Conservation (phyloP, 345 rosid species). For the Cardamine occulta region DNA sequence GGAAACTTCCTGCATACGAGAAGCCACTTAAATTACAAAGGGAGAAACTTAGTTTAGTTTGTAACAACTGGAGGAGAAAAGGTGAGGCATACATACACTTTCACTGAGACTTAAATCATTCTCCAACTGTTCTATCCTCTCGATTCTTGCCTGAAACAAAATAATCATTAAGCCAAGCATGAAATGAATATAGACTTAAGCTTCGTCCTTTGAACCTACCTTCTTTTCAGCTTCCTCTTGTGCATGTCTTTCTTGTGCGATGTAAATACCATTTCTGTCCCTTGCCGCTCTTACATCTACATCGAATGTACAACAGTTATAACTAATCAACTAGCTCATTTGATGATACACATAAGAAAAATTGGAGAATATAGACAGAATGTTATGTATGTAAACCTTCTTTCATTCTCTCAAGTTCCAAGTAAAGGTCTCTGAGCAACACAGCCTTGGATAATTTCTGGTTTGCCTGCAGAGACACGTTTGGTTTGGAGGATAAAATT, state of each 20-base stretch:
- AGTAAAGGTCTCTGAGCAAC: slow-evolving; percentile 82
- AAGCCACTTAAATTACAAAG: slow-evolving; percentile 16
- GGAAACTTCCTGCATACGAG: slow-evolving; percentile 64
- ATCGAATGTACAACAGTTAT: slow-evolving; percentile 13
- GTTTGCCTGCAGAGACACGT: slow-evolving; percentile 70
- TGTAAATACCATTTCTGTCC: slow-evolving; percentile 86
- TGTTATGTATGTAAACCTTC: slow-evolving; percentile 56
- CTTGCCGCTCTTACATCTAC: slow-evolving; percentile 95
- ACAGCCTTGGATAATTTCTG: slow-evolving; percentile 86
- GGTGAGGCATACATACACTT: slow-evolving; percentile 53
- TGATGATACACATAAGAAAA: background rate
- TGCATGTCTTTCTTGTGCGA: slow-evolving; percentile 79
- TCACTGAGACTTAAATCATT: slow-evolving; percentile 60
- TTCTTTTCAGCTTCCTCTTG: slow-evolving; percentile 94
- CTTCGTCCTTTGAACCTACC: slow-evolving; percentile 45
- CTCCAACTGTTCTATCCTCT: slow-evolving; percentile 82
- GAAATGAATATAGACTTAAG: background rate
- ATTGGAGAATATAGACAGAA: background rate
- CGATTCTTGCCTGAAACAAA: slow-evolving; percentile 61
- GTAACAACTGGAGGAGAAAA: slow-evolving; percentile 6
- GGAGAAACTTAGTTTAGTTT: slow-evolving; percentile 15
- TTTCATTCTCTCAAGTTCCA: slow-evolving; percentile 89
- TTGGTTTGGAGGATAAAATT: slow-evolving; percentile 4
- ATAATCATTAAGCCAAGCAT: background rate
- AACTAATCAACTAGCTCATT: background rate